Evolutionary conservation across 2,329 filamentous ascomycete genomes (phyloP).

Genomic region (Didymella pinodella): DNA sequence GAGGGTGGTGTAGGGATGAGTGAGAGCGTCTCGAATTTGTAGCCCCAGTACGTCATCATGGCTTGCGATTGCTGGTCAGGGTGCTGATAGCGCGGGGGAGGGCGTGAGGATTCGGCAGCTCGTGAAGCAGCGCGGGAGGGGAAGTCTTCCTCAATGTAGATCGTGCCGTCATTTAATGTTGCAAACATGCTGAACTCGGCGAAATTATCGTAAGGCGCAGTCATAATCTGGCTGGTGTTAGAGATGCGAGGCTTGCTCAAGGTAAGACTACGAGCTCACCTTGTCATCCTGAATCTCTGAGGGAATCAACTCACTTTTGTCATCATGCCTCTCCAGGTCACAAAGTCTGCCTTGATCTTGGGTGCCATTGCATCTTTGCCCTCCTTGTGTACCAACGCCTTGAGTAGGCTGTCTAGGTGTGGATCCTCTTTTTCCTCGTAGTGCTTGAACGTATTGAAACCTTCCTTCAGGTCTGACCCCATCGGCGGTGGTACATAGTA

Average conservation of each 20-base stretch:
- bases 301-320: conserved; percentile 73
- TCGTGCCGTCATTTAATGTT: conserved; percentile 81
- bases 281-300: background rate
- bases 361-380: conserved; percentile 63
- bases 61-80: conserved; percentile 71
- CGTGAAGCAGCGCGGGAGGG: conserved; percentile 71
- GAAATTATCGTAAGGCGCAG: conserved; percentile 79
- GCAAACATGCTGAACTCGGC: conserved; percentile 95
- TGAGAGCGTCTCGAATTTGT: conserved; percentile 92
- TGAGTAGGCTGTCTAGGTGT: conserved; percentile 84
- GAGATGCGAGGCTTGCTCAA: conserved; percentile 5
- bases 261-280: conserved; percentile 29
- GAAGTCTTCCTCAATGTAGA: conserved; percentile 91
- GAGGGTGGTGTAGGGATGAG: conserved; percentile 82
- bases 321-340: conserved; percentile 99
- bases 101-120: conserved; percentile 51
- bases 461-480: conserved; percentile 76
- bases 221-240: conserved; percentile 73
- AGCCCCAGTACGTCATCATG: conserved; percentile 94
- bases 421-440: conserved; percentile 84
- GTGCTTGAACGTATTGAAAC: conserved; percentile 83
- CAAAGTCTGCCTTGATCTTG: conserved; percentile 76
- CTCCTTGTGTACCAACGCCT: conserved; percentile 77
- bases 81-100: conserved; percentile 47
- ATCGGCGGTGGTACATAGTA: conserved; percentile 86